phyloP scores from a whole-genome alignment of 2,329 filamentous ascomycete species.

The Sclerotinia minor region DNA sequence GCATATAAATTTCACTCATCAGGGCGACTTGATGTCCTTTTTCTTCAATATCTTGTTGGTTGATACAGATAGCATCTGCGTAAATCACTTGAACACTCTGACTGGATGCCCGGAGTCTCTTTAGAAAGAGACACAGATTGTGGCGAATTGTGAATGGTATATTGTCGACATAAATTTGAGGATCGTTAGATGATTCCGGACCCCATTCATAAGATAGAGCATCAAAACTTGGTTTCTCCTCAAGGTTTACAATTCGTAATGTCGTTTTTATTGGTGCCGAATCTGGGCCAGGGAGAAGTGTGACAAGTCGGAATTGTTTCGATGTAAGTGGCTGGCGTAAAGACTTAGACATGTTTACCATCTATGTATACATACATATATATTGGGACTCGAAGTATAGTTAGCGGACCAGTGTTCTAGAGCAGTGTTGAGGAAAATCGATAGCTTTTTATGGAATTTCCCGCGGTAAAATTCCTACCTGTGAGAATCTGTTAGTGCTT shows the following conservation, averaged over 20 bases:
- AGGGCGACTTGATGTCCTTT: slow-evolving; percentile 21
- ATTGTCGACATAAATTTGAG: slow-evolving; percentile 10
- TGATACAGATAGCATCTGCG: slow-evolving; percentile 28
- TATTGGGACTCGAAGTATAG: background rate
- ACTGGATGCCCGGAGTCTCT: slow-evolving; percentile 19
- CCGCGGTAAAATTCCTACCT: background rate
- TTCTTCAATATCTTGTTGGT: slow-evolving; percentile 25
- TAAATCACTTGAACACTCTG: background rate
- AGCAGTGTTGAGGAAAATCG: background rate
- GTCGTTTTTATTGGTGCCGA: slow-evolving; percentile 15
- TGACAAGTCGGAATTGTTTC: slow-evolving; percentile 22
- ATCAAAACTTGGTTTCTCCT: slow-evolving; percentile 14
- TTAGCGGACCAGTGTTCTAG: background rate
- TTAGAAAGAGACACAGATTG: background rate
- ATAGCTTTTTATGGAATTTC: background rate
- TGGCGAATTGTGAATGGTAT: background rate
- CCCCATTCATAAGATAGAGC: slow-evolving; percentile 24
- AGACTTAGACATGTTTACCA: slow-evolving; percentile 12
- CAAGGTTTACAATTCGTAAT: slow-evolving; percentile 14
- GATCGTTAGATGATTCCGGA: background rate
- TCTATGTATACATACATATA: background rate
- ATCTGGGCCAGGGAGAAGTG: slow-evolving; percentile 12
- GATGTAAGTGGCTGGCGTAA: slow-evolving; percentile 3
- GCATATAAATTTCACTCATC: slow-evolving; percentile 24
- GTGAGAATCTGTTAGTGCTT: background rate